These are phyloP conservation scores for Gossypium australe DNA, from an alignment of 345 rosid genomes.

Conservation along the genomic window DNA sequence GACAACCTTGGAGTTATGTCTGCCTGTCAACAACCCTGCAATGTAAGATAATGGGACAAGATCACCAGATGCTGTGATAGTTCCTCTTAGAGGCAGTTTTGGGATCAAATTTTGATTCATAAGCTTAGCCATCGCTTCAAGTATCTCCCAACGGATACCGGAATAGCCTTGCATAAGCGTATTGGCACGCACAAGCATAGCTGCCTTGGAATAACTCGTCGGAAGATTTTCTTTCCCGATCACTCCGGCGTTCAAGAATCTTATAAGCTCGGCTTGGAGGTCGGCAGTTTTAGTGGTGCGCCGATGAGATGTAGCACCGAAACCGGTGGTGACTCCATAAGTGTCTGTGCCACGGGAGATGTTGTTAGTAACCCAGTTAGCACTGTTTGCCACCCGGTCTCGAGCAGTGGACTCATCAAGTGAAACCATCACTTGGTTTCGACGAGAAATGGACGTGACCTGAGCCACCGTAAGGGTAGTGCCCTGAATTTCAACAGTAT, in stretches of 20 bases:
- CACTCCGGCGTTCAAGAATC: slow-evolving; percentile 37
- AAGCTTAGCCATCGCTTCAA: slow-evolving; percentile 32
- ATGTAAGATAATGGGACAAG: slow-evolving; percentile 47
- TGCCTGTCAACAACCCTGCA: slow-evolving; percentile 43
- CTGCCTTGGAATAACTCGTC: slow-evolving; percentile 28
- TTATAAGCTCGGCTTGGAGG: slow-evolving; percentile 45
- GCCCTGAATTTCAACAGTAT: slow-evolving; percentile 31
- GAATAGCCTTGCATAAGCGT: slow-evolving; percentile 52
- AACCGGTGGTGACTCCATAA: slow-evolving; percentile 47
- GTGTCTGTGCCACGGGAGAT: slow-evolving; percentile 35
- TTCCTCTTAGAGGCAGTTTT: slow-evolving; percentile 45
- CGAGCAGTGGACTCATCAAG: slow-evolving; percentile 29
- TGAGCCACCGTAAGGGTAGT: slow-evolving; percentile 12
- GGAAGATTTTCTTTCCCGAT: slow-evolving; percentile 26
- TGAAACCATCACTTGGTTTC: slow-evolving; percentile 14
- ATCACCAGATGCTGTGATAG: slow-evolving; percentile 48
- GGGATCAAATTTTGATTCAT: slow-evolving; percentile 40
- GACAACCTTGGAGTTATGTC: slow-evolving; percentile 38
- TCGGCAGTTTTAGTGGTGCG: slow-evolving; percentile 31
- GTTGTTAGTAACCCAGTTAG: slow-evolving; percentile 35
- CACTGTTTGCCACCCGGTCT: slow-evolving; percentile 32
- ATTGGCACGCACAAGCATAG: slow-evolving; percentile 41
- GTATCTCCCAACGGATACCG: slow-evolving; percentile 47
- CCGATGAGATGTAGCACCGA: slow-evolving; percentile 44
- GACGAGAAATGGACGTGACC: slow-evolving; percentile 21